Evolutionary conservation across 2,329 filamentous ascomycete genomes (phyloP).

Genomic region (Dissoconium aciculare): DNA sequence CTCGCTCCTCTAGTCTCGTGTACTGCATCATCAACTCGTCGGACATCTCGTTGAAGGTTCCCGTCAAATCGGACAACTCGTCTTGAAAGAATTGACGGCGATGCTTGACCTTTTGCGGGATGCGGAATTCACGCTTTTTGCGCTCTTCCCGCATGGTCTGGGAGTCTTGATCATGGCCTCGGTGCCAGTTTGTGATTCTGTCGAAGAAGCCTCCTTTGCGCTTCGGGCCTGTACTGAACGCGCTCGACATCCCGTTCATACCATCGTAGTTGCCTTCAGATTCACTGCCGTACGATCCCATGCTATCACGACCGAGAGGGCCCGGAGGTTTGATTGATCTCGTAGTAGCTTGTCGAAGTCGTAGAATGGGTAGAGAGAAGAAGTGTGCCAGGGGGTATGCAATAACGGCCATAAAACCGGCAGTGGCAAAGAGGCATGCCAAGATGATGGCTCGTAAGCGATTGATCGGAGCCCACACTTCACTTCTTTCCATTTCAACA

Average conservation of each 20-base stretch:
- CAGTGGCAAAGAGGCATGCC: constrained; percentile 71
- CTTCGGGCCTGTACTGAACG: constrained; percentile 20
- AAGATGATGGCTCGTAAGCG: constrained; percentile 67
- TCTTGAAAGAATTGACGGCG: constrained; percentile 64
- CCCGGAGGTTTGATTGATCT: constrained; percentile 55
- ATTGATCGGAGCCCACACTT: constrained; percentile 62
- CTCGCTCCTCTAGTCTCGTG: constrained; percentile 66
- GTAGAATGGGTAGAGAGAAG: constrained; percentile 64
- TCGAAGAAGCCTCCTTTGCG: constrained; percentile 31
- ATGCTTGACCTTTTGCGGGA: constrained; percentile 68
- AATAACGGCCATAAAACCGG: constrained; percentile 53
- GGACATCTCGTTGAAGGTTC: constrained; percentile 86
- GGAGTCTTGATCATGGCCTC: constrained; percentile 7
- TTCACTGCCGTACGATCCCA: constrained; percentile 21
- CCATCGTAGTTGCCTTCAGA: too few relatives aligned
- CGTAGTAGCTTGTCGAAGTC: constrained; percentile 59
- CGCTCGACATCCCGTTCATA: constrained; percentile 12
- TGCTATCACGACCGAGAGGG: constrained; percentile 28
- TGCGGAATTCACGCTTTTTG: constrained; percentile 52
- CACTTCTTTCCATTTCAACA: constrained; percentile 57
- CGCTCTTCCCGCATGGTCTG: constrained; percentile 26
- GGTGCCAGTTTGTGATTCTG: constrained; percentile 16
- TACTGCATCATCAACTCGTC: constrained; percentile 83
- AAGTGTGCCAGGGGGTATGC: constrained; percentile 68
- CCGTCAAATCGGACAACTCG: constrained; percentile 68